Evolutionary conservation across 345 rosid genomes (phyloP), one percentile per base, ranked within the genome.

Genomic region (Aegle marmelos): DNA sequence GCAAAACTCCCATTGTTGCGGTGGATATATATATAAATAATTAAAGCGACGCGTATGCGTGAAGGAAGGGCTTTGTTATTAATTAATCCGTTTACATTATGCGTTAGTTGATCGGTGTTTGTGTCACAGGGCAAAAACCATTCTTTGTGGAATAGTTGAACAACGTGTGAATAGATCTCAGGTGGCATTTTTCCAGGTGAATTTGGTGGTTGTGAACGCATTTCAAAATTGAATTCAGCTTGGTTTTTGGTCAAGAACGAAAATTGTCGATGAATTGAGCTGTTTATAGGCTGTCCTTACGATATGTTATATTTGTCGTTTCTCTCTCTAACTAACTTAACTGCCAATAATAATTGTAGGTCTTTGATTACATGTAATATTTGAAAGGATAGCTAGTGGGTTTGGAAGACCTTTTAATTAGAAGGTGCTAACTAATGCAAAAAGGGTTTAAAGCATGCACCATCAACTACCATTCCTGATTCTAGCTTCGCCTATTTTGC

Each of bases 241-340:
- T 58, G 50, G 53, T 36, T 57, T 57, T 36, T 1, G 60, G 50
- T n/a, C 64, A 14, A 3, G 50, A 33, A 56, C 16, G 64, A 17
- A 57, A 28, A 64, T 65, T 72, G 75, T 72, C 75, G 67, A 79
- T 73, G 67, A 11, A 27, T 34, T 70, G 71, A 75, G 82, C 78
- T 80, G 79, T 75, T 64, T 72, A 65, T 75, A 71, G 79, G 56
- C 79, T 75, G 86, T 50, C 6, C 79, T 57, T 74, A 30, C 65
- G 10, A 10, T 25, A 24, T 9, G 24, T 60, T 0, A 54, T 8
- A 25, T 50, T 4, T 6, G 37, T 61, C 58, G 22, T 10, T 50
- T 25, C 17, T 39, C 17, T 64, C 56, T 64, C 76, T 72, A 62
- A 30, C 81, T 11, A 61, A 11, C 73, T 25, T n/a, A 31, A 54